phyloP scores from a whole-genome alignment of 1,139 yeast genomes.

The Taphrina sp. region DNA sequence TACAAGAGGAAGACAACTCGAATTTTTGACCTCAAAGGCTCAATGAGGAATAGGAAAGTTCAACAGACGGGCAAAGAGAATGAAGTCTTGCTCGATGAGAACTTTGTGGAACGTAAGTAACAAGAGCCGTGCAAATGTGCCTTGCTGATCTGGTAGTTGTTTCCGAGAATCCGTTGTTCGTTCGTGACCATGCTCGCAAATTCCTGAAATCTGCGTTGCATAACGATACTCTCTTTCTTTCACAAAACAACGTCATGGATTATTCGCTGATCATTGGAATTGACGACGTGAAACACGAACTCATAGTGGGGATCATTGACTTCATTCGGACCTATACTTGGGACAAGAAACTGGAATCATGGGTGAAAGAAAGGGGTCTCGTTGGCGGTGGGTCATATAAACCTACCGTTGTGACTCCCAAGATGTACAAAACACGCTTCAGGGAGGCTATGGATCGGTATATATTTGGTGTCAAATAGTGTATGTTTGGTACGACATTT shows the following conservation, averaged over 20 bases:
- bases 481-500: too few species aligned
- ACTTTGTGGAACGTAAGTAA: slow-evolving; percentile 81
- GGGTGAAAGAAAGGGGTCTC: slow-evolving; percentile 94
- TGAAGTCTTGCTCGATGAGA: slow-evolving; percentile 91
- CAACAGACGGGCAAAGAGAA: slow-evolving; percentile 94
- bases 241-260: slow-evolving; percentile 99
- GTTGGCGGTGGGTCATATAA: slow-evolving; percentile 85
- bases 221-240: slow-evolving; percentile 89
- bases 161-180: slow-evolving; percentile 92
- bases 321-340: slow-evolving; percentile 95
- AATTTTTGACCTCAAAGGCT: slow-evolving; percentile 93
- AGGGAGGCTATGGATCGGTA: slow-evolving; percentile 98
- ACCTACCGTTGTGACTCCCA: slow-evolving; percentile 96
- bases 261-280: slow-evolving; percentile 93
- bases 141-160: slow-evolving; percentile 49
- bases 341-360: slow-evolving; percentile 97
- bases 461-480: slow-evolving; percentile 78
- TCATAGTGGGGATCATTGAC: slow-evolving; percentile 84
- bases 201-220: slow-evolving; percentile 81
- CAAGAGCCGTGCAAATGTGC: background rate
- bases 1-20: slow-evolving; percentile 79
- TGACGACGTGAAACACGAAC: slow-evolving; percentile 63
- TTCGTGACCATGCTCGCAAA: slow-evolving; percentile 86
- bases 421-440: slow-evolving; percentile 88
- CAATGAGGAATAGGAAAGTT: slow-evolving; percentile 96